These are phyloP conservation scores for Dunaliella sp. DNA, from an alignment of 139 green algal genomes.

Conservation along the genomic window DNA sequence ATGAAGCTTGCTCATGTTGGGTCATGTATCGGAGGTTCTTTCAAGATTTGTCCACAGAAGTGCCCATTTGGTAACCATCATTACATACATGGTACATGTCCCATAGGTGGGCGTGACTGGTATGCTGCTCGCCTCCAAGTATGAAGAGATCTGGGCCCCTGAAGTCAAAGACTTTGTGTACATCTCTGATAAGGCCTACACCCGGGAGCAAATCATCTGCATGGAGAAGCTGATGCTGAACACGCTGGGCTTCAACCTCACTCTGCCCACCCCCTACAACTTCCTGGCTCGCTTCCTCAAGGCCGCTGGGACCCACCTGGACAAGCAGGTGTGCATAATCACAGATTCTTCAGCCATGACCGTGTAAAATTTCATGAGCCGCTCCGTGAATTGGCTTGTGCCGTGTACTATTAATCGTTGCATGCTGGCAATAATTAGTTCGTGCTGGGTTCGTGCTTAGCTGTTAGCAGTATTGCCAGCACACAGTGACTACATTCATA, in stretches of 20 bases:
- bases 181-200: constrained; percentile 98
- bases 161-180: constrained; percentile 98
- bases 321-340: constrained; percentile 42
- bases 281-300: constrained; percentile 92
- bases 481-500: too few species aligned
- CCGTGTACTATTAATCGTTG: too few species aligned
- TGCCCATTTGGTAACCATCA: background rate
- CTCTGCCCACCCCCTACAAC: constrained; percentile 71
- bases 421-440: too few species aligned
- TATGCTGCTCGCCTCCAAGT: constrained; percentile 97
- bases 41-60: background rate
- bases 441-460: too few species aligned
- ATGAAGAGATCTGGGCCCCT: constrained; percentile 98
- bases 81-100: background rate
- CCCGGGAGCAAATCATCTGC: constrained; percentile 83
- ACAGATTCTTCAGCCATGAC: too few species aligned
- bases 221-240: constrained; percentile 97
- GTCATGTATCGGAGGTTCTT: background rate
- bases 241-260: constrained; percentile 90
- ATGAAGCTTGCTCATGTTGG: background rate
- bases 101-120: constrained; percentile 84
- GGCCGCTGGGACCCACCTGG: constrained; percentile 37
- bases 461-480: too few species aligned
- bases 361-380: too few species aligned
- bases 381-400: too few species aligned